Evolutionary conservation across 2,329 filamentous ascomycete genomes (phyloP).

Genomic region (Canariomyces notabilis): DNA sequence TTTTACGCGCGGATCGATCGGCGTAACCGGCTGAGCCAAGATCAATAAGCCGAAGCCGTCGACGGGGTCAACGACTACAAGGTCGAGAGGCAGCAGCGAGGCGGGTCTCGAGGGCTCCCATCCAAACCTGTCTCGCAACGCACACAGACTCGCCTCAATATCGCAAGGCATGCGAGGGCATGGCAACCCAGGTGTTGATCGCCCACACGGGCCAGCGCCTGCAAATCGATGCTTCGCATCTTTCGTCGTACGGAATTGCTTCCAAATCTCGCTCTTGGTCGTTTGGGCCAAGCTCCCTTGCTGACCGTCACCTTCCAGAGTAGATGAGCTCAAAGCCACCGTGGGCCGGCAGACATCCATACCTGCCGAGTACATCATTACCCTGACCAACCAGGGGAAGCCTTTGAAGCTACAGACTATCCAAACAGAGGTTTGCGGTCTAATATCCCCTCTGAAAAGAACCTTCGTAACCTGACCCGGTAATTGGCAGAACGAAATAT

Average conservation of each 20-base stretch:
- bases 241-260: slow-evolving; percentile 57
- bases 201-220: slow-evolving; percentile 89
- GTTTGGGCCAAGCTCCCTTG: not conserved
- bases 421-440: slow-evolving; percentile 63
- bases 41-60: not conserved
- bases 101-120: too few relatives aligned
- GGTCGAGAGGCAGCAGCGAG: not conserved
- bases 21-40: not conserved
- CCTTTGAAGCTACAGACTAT: slow-evolving; percentile 77
- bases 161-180: slow-evolving; percentile 52
- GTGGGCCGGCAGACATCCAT: slow-evolving; percentile 71
- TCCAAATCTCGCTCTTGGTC: too few relatives aligned
- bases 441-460: not conserved
- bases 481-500: slow-evolving; percentile 68
- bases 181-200: slow-evolving; percentile 87
- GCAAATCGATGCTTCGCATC: slow-evolving; percentile 68
- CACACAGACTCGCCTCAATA: not conserved
- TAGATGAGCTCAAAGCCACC: slow-evolving; percentile 82
- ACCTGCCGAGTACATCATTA: slow-evolving; percentile 71
- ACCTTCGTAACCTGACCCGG: slow-evolving; percentile 5
- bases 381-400: slow-evolving; percentile 79
- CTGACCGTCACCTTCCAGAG: slow-evolving; percentile 39
- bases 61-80: not conserved
- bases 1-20: not conserved
- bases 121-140: not conserved